These are phyloP conservation scores for cucumber (Cucumis sativus) DNA, from an alignment of 306 rosid genomes.

Conservation along the genomic window Cucumber_9930_V3 NC_026656.2:11987501-11988000, in stretches of 20 bases:
- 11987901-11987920: slow-evolving; percentile 23
- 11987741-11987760: slow-evolving; percentile 77
- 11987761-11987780: slow-evolving; percentile 43
- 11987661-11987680: slow-evolving; percentile 87
- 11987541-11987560: slow-evolving; percentile 71
- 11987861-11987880: background rate
- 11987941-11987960: slow-evolving; percentile 56
- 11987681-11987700: slow-evolving; percentile 67
- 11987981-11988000: slow-evolving; percentile 69
- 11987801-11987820: background rate
- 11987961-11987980: slow-evolving; percentile 66
- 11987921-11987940: slow-evolving; percentile 52
- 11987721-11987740: slow-evolving; percentile 79
- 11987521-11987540: slow-evolving; percentile 64
- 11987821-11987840: background rate
- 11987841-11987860: background rate
- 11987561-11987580: slow-evolving; percentile 64
- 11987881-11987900: background rate
- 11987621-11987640: background rate
- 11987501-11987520: slow-evolving; percentile 89
- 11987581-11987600: slow-evolving; percentile 6
- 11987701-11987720: slow-evolving; percentile 72
- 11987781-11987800: background rate
- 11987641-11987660: slow-evolving; percentile 28
- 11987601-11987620: background rate